A percentile compares a stretch with the other conserved stretches of the same genome.
These are phyloP conservation scores for Aspergillus thermomutatus DNA, from an alignment of 2,329 filamentous ascomycete species.

Conservation along the genomic window DNA sequence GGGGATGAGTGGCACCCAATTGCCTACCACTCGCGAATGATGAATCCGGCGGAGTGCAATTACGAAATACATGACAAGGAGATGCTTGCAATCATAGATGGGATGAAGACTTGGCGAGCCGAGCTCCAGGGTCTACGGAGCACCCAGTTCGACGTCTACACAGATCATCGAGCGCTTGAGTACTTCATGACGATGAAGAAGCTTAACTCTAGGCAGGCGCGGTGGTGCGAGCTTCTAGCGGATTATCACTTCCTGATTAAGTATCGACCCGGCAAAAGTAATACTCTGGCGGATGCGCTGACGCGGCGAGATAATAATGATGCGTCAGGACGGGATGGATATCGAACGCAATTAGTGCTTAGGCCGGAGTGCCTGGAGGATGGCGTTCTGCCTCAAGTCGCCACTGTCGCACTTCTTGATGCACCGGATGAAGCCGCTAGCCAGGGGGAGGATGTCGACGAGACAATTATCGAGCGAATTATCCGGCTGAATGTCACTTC, in stretches of 20 bases:
- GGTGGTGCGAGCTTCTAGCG: conserved; percentile 5
- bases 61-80: conserved; percentile 28
- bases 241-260: conserved; percentile 10
- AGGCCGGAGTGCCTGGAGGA: too few relatives aligned
- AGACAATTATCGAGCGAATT: too few relatives aligned
- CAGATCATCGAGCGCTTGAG: conserved; percentile 24
- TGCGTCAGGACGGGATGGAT: too few relatives aligned
- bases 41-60: conserved; percentile 4
- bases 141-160: conserved; percentile 15
- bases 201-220: conserved; percentile 9
- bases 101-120: conserved; percentile 20
- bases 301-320: too few relatives aligned
- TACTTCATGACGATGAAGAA: conserved; percentile 23
- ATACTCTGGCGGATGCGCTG: too few relatives aligned
- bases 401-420: too few relatives aligned
- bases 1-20: conserved; percentile 18
- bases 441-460: too few relatives aligned
- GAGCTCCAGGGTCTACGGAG: conserved; percentile 14
- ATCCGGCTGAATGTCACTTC: too few relatives aligned
- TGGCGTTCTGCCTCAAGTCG: too few relatives aligned
- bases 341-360: too few relatives aligned
- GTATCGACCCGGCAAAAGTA: conserved; percentile 6
- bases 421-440: too few relatives aligned
- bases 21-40: conserved; percentile 22
- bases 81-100: conserved; percentile 26